Base-by-base conservation (phyloP, 2,329 filamentous ascomycete species). In the Talaromyces sp. region DNA sequence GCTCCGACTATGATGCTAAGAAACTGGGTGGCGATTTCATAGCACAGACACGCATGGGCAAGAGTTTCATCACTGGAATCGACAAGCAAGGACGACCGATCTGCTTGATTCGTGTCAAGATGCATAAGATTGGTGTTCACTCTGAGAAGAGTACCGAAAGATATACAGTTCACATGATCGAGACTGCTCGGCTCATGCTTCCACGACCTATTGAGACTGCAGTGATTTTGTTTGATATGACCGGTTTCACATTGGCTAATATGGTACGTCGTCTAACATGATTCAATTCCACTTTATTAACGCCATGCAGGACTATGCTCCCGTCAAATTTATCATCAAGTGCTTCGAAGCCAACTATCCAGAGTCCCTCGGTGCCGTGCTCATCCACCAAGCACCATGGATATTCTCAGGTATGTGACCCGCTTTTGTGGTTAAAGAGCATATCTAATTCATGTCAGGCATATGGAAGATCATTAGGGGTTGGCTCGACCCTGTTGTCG, bases 321-420 rank as follows among this genome's bases (percentile, higher is more conserved):
- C 95, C 1, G 92, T 99, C 65, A 99, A 97, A 74, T 99, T 98
- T 80, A 97, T 99, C 90, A 97, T 99, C 78, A 96, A 97, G 78
- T 97, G 93, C 77, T 99, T 99, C 74, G 95, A 99, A 81, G 95
- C 95, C 66, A 98, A 99, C 76, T 99, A 98, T 72, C 95, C 95
- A 0, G 95, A 99, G 77, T 94, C 88, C 57, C 84, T 99, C 1
- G 95, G 94, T 33, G 85, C 90, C 2, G 92, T 98, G 2, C 85
- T 98, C 54, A 92, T 99, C 43, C 95, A 99, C 82, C 97, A 97
- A 77, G 89, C 95, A 0, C 95, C 95, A 3, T 99, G 95, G 95
- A 82, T 99, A 54, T 99, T 99, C 81, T 93, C 96, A 82, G 90
- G 91, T 89, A 78, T 63, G 82, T 78, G 24, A 22, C 41, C 27